Evolutionary conservation across 1,139 yeast genomes (phyloP), one percentile per base, ranked within the genome.

Genomic region (Wickerhamomyces sp.): DNA sequence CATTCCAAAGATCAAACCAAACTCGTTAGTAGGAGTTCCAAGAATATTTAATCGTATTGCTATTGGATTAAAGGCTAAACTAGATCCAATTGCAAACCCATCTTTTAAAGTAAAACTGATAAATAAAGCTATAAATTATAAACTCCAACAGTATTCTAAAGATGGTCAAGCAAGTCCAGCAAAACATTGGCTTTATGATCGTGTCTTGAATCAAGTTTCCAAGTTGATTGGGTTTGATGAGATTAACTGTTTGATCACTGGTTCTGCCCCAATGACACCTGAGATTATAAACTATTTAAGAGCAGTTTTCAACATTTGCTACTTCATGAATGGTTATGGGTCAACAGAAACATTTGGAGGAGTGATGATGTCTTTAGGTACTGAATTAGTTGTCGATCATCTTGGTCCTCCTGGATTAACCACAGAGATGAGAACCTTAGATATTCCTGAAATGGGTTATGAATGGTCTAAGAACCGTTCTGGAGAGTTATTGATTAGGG

Each of bases 271-370:
- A 32, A 64, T 74, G 40, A 55, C 73, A 36, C 67, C 70, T 14
- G 64, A 65, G 28, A 68, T 78, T 5, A 64, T 75, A 34, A 49
- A 50, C 31, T 76, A 72, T 48, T 55, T 75, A 46, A 70, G 70
- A 51, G 68, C 75, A 4, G 64, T 70, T 10, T 65, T 75, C 40
- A 65, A 72, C 44, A 53, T 70, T 43, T 76, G 76, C 7, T 6
- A 30, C 3, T 56, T 75, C 41, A 50, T 60, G 31, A 78, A 73
- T 54, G 81, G 80, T 26, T 76, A 75, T 52, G 81, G 81, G 4
- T 63, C 72, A 33, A 71, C 77, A 17, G 81, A 76, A 54, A 61
- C 74, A 3, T 74, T 72, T 58, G 78, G 76, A 26, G 79, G 78
- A 5, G 54, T 70, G 37, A 56, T 67, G 21, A 52, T 68, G 37